Evolutionary conservation across 2,329 filamentous ascomycete genomes (phyloP).

Genomic region (Hypoxylon sp.): DNA sequence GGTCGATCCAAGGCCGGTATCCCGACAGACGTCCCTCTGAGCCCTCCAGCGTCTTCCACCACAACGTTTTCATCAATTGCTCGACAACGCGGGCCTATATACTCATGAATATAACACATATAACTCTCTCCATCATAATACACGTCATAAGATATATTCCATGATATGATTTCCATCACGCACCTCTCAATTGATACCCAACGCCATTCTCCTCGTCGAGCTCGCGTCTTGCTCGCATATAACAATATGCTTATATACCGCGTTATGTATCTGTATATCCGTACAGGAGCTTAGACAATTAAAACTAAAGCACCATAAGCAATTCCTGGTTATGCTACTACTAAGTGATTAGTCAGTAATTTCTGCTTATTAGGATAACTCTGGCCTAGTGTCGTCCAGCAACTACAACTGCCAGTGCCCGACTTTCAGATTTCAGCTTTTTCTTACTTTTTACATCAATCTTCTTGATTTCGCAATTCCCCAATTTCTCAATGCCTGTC

Average conservation of each 20-base stretch:
- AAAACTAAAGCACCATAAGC: constrained; percentile 14
- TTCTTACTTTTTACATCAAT: constrained; percentile 16
- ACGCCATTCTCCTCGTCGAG: constrained; percentile 34
- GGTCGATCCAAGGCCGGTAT: background rate
- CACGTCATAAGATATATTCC: background rate
- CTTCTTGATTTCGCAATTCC: constrained; percentile 4
- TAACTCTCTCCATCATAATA: background rate
- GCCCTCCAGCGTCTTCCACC: constrained; percentile 7
- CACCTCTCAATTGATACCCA: constrained; percentile 7
- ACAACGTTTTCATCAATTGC: constrained; percentile 30
- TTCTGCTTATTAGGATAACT: constrained; percentile 24
- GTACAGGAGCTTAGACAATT: constrained; percentile 4
- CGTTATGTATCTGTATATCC: constrained; percentile 6
- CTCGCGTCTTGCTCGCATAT: constrained; percentile 23
- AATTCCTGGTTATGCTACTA: constrained; percentile 16
- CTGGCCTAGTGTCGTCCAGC: background rate
- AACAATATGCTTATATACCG: constrained; percentile 24
- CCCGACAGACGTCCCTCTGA: constrained; percentile 20
- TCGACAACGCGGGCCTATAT: constrained; percentile 4
- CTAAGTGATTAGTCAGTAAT: background rate
- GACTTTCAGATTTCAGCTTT: background rate
- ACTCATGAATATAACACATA: background rate
- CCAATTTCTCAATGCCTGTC: constrained; percentile 28
- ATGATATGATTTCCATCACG: background rate
- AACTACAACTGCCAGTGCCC: constrained; percentile 2